A percentile compares a stretch with the other conserved stretches of the same genome.
Evolutionary conservation across 768 basidiomycete species (phyloP).

Genomic region (Mycena kentingensis): DNA sequence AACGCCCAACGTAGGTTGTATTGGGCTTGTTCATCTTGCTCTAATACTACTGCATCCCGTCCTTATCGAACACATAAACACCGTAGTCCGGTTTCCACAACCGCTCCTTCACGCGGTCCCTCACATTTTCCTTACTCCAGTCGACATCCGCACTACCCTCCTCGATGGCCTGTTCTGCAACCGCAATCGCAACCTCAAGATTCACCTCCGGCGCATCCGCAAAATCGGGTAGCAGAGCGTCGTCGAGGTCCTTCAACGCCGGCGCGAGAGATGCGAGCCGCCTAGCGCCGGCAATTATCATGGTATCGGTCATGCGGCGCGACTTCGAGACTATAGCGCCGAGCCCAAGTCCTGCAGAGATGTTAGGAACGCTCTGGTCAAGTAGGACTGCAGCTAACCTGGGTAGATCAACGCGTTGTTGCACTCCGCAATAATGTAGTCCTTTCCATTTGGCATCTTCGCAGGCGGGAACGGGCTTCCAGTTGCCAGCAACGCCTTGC

Average conservation of each 20-base stretch:
- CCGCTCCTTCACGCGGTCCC: constrained; percentile 48
- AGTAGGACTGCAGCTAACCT: too few species aligned
- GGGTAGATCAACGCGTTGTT: constrained; percentile 85
- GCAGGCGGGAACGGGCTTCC: constrained; percentile 83
- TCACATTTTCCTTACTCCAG: constrained; percentile 61
- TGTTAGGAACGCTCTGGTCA: too few species aligned
- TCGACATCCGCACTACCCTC: constrained; percentile 66
- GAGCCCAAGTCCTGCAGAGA: too few species aligned
- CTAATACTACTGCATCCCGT: constrained; percentile 42
- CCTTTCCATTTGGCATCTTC: constrained; percentile 63
- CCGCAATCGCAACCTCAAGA: constrained; percentile 80
- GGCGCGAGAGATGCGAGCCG: constrained; percentile 78
- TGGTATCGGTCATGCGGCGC: constrained; percentile 69
- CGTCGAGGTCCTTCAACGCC: constrained; percentile 68
- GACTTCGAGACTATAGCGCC: constrained; percentile 74
- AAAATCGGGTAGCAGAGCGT: constrained; percentile 76
- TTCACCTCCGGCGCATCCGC: constrained; percentile 71
- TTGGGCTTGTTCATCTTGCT: neutral
- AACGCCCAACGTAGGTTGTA: too few species aligned
- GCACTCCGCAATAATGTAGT: constrained; percentile 71
- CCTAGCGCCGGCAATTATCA: constrained; percentile 82
- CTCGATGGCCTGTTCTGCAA: constrained; percentile 73
- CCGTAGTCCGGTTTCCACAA: constrained; percentile 70
- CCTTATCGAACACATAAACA: constrained; percentile 62
- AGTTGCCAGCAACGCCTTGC: constrained; percentile 78